Evolutionary conservation across 2,329 filamentous ascomycete species (phyloP).

Genomic region (Calycina herbarum): DNA sequence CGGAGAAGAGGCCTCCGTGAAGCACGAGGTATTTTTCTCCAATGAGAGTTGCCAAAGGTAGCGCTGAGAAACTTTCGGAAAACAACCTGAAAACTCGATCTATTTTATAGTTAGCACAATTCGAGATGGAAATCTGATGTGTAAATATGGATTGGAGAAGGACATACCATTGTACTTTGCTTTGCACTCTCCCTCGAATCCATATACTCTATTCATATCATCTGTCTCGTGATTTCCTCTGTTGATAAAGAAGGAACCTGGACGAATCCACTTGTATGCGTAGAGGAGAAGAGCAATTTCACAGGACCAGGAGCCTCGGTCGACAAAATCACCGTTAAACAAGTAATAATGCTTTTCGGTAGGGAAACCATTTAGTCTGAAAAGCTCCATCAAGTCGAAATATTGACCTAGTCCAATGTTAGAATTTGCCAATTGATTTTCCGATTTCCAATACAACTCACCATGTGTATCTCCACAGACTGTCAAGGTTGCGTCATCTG

Average conservation of each 20-base stretch:
- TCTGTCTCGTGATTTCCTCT: slow-evolving; percentile 98
- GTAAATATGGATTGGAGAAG: not conserved
- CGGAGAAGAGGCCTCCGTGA: slow-evolving; percentile 92
- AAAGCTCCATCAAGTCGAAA: slow-evolving; percentile 95
- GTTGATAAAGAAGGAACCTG: slow-evolving; percentile 89
- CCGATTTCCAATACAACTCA: slow-evolving; percentile 42
- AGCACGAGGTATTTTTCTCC: slow-evolving; percentile 89
- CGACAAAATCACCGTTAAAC: slow-evolving; percentile 98
- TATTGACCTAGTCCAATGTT: slow-evolving; percentile 71
- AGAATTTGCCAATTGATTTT: slow-evolving; percentile 12
- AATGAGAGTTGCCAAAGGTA: slow-evolving; percentile 88
- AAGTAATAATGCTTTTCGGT: slow-evolving; percentile 87
- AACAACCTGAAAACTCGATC: slow-evolving; percentile 88
- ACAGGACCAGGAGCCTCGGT: slow-evolving; percentile 96
- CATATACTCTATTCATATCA: slow-evolving; percentile 98
- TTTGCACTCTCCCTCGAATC: slow-evolving; percentile 97
- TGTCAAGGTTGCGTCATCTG: slow-evolving; percentile 76
- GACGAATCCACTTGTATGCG: slow-evolving; percentile 94
- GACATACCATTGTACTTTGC: slow-evolving; percentile 86
- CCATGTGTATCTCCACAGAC: slow-evolving; percentile 98
- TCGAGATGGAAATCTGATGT: not conserved
- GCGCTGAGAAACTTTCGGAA: slow-evolving; percentile 94
- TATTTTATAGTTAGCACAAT: slow-evolving; percentile 15
- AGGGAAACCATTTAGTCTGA: slow-evolving; percentile 84
- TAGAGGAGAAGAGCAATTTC: slow-evolving; percentile 93